phyloP scores from a whole-genome alignment of 2,329 filamentous ascomycete genomes.

The Helotiales sp. region DNA sequence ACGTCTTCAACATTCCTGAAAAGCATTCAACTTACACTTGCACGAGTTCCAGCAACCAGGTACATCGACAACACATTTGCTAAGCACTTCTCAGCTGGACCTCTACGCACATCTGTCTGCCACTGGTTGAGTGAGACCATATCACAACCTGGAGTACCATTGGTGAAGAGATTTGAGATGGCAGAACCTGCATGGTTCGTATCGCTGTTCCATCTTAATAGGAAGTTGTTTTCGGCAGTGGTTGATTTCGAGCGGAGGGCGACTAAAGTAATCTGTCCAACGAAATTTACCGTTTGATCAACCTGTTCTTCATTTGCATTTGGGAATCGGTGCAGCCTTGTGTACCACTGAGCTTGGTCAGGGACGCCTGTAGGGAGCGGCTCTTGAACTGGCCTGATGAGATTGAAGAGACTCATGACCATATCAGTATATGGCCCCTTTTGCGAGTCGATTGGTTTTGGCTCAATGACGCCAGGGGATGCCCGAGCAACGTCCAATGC shows the following conservation, averaged over 20 bases:
- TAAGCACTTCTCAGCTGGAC: constrained; percentile 23
- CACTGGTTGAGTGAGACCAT: neutral
- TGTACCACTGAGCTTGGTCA: no score
- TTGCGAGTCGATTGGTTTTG: neutral
- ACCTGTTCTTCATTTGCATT: neutral
- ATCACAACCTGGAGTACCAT: neutral
- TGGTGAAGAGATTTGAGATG: constrained; percentile 22
- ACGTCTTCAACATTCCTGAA: neutral
- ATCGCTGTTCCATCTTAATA: constrained; percentile 7
- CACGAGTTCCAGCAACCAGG: constrained; percentile 27
- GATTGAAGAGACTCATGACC: constrained; percentile 16
- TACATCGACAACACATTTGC: constrained; percentile 24
- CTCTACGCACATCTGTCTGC: neutral
- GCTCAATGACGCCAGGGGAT: neutral
- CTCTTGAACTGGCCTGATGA: constrained; percentile 1
- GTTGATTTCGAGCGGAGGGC: constrained; percentile 22
- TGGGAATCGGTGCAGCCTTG: no score
- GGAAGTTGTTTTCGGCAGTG: constrained; percentile 20
- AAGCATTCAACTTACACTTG: constrained; percentile 20
- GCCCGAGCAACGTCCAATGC: constrained; percentile 14
- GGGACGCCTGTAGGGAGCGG: no score
- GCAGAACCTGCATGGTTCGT: constrained; percentile 2
- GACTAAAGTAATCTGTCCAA: constrained; percentile 25
- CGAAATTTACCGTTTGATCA: constrained; percentile 13
- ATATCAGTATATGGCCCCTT: constrained; percentile 23